phyloP scores from a whole-genome alignment of 2,329 filamentous ascomycete species.

The Diplodia seriata region DNA sequence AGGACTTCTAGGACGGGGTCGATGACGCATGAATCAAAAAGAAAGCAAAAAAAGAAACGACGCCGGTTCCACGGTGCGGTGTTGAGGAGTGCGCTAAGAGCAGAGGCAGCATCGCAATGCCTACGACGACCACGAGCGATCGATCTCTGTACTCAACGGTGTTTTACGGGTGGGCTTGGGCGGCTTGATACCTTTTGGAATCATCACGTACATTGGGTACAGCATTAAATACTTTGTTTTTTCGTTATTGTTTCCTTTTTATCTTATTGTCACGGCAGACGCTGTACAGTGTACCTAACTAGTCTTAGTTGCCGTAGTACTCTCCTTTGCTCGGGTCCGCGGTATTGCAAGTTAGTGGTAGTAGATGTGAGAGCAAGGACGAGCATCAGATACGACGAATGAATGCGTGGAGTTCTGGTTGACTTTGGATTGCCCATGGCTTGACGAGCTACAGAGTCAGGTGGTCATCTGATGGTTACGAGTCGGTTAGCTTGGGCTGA shows the following conservation, averaged over 20 bases:
- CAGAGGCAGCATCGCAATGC: constrained; percentile 15
- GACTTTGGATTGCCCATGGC: neutral
- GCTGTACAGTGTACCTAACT: constrained; percentile 32
- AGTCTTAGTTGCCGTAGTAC: constrained; percentile 14
- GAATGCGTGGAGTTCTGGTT: constrained; percentile 20
- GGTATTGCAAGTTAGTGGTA: neutral
- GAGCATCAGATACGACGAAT: constrained; percentile 24
- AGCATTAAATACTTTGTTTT: constrained; percentile 21
- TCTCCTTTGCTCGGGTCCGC: constrained; percentile 12
- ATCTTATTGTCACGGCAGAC: constrained; percentile 3
- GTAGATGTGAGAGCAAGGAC: constrained; percentile 23
- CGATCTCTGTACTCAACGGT: constrained; percentile 28
- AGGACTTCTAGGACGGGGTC: constrained; percentile 64
- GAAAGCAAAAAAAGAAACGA: constrained; percentile 4
- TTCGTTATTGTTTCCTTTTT: neutral
- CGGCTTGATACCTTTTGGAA: constrained; percentile 33
- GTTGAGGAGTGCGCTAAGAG: constrained; percentile 13
- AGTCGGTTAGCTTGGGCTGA: no score
- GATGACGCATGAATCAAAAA: constrained; percentile 15
- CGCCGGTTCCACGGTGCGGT: neutral
- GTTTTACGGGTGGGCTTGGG: constrained; percentile 16
- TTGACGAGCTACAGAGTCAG: neutral
- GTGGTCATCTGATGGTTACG: no score
- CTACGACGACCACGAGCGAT: constrained; percentile 29
- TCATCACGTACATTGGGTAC: constrained; percentile 33